Conservation (phyloP, 2,329 filamentous ascomycete genomes). For the Catunica adiposa region DNA sequence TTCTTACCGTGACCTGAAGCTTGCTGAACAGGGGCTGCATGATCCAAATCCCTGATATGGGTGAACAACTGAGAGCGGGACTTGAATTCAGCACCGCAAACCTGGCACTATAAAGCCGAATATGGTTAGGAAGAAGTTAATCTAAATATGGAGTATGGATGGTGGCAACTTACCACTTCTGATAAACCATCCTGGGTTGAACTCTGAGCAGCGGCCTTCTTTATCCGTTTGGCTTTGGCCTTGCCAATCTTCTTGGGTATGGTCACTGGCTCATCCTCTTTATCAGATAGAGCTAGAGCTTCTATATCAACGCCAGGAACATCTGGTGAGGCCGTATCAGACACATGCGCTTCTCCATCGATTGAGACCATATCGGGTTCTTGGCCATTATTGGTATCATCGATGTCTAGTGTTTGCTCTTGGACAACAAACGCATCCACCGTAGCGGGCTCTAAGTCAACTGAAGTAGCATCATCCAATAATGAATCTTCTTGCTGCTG, state of each 20-base stretch:
- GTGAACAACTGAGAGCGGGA: slow-evolving; percentile 57
- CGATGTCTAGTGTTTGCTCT: neutral
- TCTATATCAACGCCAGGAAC: neutral
- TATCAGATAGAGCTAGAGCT: neutral
- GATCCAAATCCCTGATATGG: slow-evolving; percentile 49
- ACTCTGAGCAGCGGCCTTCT: slow-evolving; percentile 18
- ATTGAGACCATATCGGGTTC: too few species aligned
- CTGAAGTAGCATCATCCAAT: neutral
- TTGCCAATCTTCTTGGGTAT: slow-evolving; percentile 9
- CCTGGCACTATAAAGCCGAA: slow-evolving; percentile 13
- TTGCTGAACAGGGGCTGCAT: slow-evolving; percentile 36
- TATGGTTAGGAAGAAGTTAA: too few species aligned
- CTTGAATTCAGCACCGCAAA: slow-evolving; percentile 31
- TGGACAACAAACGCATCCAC: neutral
- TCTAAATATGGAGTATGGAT: too few species aligned
- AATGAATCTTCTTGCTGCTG: neutral
- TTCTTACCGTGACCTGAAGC: slow-evolving; percentile 17
- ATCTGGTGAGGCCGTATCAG: neutral
- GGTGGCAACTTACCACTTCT: too few species aligned
- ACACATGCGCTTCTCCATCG: too few species aligned
- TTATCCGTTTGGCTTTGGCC: slow-evolving; percentile 12
- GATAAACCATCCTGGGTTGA: slow-evolving; percentile 17
- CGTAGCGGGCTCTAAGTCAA: neutral
- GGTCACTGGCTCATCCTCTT: neutral
- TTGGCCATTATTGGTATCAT: neutral